These are phyloP conservation scores for Erysimum cheiri DNA, from an alignment of 441 rosid genomes.

Conservation along the genomic window DNA sequence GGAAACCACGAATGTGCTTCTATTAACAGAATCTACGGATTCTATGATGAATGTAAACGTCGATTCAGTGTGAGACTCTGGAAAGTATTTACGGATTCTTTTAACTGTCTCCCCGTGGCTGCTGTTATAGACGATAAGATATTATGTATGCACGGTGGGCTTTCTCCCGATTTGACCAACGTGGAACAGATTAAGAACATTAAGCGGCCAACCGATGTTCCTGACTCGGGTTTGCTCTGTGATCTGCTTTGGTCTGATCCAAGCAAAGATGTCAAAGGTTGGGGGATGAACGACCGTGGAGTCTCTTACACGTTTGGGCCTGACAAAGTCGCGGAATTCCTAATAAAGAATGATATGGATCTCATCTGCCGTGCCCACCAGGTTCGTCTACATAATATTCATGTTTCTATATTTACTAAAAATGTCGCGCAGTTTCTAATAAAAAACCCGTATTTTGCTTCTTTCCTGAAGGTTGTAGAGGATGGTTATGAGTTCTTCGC, in stretches of 20 bases:
- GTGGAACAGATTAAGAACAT: conserved; percentile 67
- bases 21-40: conserved; percentile 74
- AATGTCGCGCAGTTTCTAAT: not conserved
- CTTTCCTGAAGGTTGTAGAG: conserved; percentile 61
- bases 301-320: conserved; percentile 75
- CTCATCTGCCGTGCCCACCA: conserved; percentile 78
- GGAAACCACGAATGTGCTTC: conserved; percentile 86
- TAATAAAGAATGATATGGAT: conserved; percentile 67
- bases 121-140: conserved; percentile 80
- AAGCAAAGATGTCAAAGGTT: conserved; percentile 62
- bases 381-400: conserved; percentile 47
- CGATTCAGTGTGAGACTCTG: conserved; percentile 72
- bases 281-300: conserved; percentile 79
- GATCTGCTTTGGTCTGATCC: conserved; percentile 86
- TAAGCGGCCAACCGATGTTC: conserved; percentile 70
- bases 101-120: conserved; percentile 79
- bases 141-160: conserved; percentile 82
- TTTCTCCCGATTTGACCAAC: conserved; percentile 65
- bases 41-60: conserved; percentile 80
- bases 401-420: not conserved
- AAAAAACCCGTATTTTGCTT: not conserved
- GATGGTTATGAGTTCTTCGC: conserved; percentile 82
- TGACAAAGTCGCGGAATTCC: conserved; percentile 64
- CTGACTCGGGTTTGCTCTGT: conserved; percentile 74
- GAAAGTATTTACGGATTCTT: conserved; percentile 73